Evolutionary conservation across 2,329 filamentous ascomycete species (phyloP).

Genomic region (Talaromyces rugulosus): DNA sequence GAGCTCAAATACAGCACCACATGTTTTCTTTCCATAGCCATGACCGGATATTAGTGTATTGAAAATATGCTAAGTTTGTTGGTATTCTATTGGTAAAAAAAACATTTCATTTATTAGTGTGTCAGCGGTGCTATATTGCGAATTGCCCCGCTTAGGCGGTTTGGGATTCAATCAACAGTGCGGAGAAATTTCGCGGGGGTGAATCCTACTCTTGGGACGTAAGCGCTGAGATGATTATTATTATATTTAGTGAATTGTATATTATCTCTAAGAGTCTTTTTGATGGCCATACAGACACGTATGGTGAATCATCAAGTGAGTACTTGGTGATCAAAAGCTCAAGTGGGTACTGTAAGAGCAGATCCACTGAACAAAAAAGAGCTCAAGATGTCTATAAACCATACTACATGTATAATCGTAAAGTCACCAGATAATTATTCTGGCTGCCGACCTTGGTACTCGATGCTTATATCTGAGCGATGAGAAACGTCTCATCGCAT

Average conservation of each 20-base stretch:
- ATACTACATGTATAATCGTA: not conserved
- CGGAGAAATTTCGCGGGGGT: no score
- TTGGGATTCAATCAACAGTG: no score
- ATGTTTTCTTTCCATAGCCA: not conserved
- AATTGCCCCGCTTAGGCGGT: no score
- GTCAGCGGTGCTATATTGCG: no score
- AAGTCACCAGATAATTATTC: not conserved
- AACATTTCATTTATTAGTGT: not conserved
- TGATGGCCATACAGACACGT: not conserved
- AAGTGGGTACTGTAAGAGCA: not conserved
- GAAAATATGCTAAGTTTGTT: not conserved
- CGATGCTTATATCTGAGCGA: not conserved
- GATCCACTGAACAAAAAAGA: no score
- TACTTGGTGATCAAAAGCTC: not conserved
- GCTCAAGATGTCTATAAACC: not conserved
- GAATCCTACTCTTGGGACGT: no score
- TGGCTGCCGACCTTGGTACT: not conserved
- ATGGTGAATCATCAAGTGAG: no score
- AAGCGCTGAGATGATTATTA: no score
- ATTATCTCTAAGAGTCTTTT: no score
- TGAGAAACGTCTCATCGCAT: not conserved
- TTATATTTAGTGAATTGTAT: no score
- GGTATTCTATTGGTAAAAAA: not conserved
- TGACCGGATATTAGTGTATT: not conserved
- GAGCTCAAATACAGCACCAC: not conserved